Percentiles rank a stretch among this genome's conserved stretches.
These are phyloP conservation scores for Boletus speciosus DNA, from an alignment of 768 basidiomycete species.

Conservation along the genomic window DNA sequence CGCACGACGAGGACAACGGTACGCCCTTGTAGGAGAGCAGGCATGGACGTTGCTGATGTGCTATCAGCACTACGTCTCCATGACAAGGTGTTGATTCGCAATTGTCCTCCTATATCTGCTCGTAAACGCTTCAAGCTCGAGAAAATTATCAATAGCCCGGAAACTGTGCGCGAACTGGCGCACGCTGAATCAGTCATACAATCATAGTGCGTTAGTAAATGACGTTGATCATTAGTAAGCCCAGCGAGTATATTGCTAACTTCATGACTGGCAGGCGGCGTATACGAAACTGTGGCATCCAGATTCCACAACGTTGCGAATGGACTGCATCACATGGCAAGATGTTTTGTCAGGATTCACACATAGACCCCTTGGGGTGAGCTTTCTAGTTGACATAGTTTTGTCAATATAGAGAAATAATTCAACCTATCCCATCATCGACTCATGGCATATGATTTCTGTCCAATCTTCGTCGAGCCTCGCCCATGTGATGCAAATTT, in stretches of 20 bases:
- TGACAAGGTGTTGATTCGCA: constrained; percentile 74
- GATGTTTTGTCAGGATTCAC: not conserved
- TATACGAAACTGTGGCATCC: not conserved
- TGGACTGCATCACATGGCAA: not conserved
- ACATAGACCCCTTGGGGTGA: constrained; percentile 10
- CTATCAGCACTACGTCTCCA: constrained; percentile 57
- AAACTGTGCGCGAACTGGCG: constrained; percentile 50
- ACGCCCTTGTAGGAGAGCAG: constrained; percentile 25
- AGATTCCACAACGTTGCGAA: not conserved
- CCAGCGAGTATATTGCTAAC: not conserved
- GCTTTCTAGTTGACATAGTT: constrained; percentile 7
- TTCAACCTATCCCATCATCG: not conserved
- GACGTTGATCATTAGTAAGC: not conserved
- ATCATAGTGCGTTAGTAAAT: not conserved
- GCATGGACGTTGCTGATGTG: constrained; percentile 6
- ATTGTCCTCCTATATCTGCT: constrained; percentile 78
- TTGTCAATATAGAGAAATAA: constrained; percentile 13
- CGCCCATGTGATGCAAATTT: constrained; percentile 41
- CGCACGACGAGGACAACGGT: constrained; percentile 75
- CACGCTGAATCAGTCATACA: constrained; percentile 10
- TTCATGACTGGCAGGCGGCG: not conserved
- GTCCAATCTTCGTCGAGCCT: not conserved
- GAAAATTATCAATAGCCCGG: constrained; percentile 63
- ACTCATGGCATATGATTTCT: not conserved
- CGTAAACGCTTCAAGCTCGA: constrained; percentile 74